Conservation (phyloP, 2,329 filamentous ascomycete genomes). For the Cordyceps cateniannulata region DNA sequence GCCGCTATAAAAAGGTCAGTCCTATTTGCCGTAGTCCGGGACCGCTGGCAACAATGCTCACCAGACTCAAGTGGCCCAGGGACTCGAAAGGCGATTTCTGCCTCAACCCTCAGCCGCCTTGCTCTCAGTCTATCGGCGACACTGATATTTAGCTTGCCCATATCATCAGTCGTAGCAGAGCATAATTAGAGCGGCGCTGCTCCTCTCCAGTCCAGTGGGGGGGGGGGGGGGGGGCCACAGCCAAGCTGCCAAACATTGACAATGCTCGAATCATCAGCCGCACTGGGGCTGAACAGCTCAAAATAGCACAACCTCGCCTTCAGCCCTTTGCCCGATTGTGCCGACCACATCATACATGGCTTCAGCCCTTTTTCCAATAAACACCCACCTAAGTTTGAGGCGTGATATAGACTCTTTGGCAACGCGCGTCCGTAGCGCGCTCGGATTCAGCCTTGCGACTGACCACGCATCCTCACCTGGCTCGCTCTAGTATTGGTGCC, state of each 20-base stretch:
- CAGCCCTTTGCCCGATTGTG: not conserved
- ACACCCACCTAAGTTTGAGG: not conserved
- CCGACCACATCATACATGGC: constrained; percentile 12
- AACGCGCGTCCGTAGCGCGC: not conserved
- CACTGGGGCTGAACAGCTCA: constrained; percentile 4
- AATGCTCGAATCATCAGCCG: not conserved
- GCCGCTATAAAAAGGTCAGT: no score
- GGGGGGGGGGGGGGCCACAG: no score
- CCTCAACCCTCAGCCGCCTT: no score
- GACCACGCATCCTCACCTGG: not conserved
- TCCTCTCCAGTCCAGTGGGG: no score
- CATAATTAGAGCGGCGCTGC: no score
- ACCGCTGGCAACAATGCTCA: no score
- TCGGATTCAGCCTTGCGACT: not conserved
- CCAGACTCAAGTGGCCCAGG: no score
- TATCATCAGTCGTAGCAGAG: no score
- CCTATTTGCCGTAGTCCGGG: no score
- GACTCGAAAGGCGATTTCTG: no score
- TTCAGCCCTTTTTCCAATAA: not conserved
- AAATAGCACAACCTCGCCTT: not conserved
- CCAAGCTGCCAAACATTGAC: not conserved
- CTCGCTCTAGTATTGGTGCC: not conserved
- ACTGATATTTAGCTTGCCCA: no score
- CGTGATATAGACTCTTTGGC: not conserved
- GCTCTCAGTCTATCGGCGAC: no score